phyloP scores from a whole-genome alignment of 148 eudicot genomes.

The Nepenthes mirabilis region DNA sequence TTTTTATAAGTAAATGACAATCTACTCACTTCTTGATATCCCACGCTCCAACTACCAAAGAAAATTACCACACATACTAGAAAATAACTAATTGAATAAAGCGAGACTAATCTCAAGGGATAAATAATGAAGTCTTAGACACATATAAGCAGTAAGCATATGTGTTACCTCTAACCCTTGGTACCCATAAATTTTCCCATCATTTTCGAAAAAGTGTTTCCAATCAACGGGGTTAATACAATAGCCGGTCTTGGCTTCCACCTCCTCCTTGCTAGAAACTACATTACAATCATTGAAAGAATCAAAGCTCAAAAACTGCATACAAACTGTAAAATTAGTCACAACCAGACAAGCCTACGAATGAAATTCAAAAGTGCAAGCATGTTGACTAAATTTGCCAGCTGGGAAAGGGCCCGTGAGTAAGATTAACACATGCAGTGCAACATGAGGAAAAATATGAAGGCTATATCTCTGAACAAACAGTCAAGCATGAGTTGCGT shows the following conservation, averaged over 20 bases:
- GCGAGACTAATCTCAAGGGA: neutral
- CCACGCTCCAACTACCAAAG: neutral
- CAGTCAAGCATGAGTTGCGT: too few relatives aligned
- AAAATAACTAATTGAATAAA: neutral
- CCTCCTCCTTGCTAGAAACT: slow-evolving; percentile 79
- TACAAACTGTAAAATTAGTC: neutral
- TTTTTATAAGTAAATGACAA: too few relatives aligned
- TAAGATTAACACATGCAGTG: too few relatives aligned
- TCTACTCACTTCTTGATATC: too few relatives aligned
- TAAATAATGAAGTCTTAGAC: neutral
- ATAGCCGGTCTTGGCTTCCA: slow-evolving; percentile 42
- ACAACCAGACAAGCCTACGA: neutral
- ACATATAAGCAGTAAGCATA: neutral
- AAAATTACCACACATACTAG: neutral
- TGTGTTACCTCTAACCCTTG: slow-evolving; percentile 69
- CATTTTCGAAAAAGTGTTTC: slow-evolving; percentile 54
- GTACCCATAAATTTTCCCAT: slow-evolving; percentile 87
- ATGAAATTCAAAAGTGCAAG: too few relatives aligned
- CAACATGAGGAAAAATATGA: too few relatives aligned
- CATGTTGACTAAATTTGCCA: too few relatives aligned
- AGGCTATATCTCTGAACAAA: too few relatives aligned
- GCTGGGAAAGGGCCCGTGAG: too few relatives aligned
- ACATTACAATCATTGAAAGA: slow-evolving; percentile 1
- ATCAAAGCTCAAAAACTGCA: neutral
- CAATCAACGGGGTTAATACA: slow-evolving; percentile 65